phyloP scores from a whole-genome alignment of 257 asterid genomes.

The Solanum bulbocastanum region DNA sequence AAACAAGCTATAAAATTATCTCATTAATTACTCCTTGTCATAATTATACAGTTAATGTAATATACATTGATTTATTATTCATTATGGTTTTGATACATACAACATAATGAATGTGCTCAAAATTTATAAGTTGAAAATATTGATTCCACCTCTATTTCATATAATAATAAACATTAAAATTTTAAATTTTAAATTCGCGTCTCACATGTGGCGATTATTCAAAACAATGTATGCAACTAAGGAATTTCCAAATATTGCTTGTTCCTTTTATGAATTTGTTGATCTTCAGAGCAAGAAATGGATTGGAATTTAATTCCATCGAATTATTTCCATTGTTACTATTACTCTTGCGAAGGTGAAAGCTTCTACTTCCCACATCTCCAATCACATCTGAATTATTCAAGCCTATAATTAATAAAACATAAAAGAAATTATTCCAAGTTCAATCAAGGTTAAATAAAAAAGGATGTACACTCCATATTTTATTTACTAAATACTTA shows the following conservation, averaged over 20 bases:
- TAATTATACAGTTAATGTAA: neutral
- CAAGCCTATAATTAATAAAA: constrained; percentile 30
- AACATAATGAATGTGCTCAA: neutral
- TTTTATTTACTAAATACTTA: neutral
- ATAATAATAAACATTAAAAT: neutral
- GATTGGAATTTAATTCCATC: neutral
- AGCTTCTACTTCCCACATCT: constrained; percentile 54
- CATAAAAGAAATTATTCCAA: neutral
- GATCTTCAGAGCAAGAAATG: neutral
- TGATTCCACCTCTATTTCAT: neutral
- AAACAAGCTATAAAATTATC: neutral
- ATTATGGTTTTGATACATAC: neutral
- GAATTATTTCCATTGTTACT: neutral
- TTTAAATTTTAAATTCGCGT: neutral
- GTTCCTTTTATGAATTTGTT: neutral
- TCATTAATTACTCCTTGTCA: neutral
- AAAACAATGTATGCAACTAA: neutral
- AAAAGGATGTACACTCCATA: neutral
- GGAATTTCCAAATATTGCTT: neutral
- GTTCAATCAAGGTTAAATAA: neutral
- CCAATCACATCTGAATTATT: constrained; percentile 56
- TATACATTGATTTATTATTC: neutral
- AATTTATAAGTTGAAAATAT: neutral
- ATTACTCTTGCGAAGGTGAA: constrained; percentile 40
- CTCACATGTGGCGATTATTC: neutral